Base-by-base conservation (phyloP, 116 monocot genomes). In the Thalassia testudinum region DNA sequence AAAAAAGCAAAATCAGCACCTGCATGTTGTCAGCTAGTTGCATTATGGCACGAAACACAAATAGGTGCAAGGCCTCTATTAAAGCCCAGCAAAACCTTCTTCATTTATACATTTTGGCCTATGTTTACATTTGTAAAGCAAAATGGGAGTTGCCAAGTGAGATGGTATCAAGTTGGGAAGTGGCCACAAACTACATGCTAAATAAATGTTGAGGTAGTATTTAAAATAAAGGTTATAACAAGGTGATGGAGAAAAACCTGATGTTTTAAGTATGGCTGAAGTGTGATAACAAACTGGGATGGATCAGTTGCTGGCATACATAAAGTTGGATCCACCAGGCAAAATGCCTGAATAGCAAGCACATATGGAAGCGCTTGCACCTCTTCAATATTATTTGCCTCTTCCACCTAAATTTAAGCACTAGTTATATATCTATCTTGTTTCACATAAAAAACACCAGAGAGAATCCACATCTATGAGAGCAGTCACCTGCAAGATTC, bases 251-350 rank as follows among this genome's bases (percentile, higher is more conserved):
- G n/a, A 22, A 58, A 44, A 26, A 97, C 99, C 99, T 99, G 86
- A 58, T 77, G 85, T 66, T 99, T 99, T 50, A 99, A 70, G 62
- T 99, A 90, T 62, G 99, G 90, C 57, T 86, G 90, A 58, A 99
- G 90, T 55, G 99, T 99, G 23, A 80, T 80, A 65, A 99, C 76
- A 67, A 99, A 99, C 56, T 90, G 82, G 24, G 82, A 79, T 68
- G 85, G 99, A 69, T 86, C 82, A 30, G 90, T 85, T 49, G 79
- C 70, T 27, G 99, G 99, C 50, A 68, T 64, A 74, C 99, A 99
- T 13, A 99, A 80, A 42, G 65, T 76, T 20, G 99, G 90, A 73
- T 90, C 99, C 52, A 86, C 99, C 61, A 99, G 57, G 62, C 99
- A 99, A 74, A 99, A 99, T 63, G 99, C 82, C 71, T 99, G 90